These are phyloP conservation scores for Sporothrix brasiliensis DNA, from an alignment of 2,329 filamentous ascomycete genomes.

Conservation along the genomic window DNA sequence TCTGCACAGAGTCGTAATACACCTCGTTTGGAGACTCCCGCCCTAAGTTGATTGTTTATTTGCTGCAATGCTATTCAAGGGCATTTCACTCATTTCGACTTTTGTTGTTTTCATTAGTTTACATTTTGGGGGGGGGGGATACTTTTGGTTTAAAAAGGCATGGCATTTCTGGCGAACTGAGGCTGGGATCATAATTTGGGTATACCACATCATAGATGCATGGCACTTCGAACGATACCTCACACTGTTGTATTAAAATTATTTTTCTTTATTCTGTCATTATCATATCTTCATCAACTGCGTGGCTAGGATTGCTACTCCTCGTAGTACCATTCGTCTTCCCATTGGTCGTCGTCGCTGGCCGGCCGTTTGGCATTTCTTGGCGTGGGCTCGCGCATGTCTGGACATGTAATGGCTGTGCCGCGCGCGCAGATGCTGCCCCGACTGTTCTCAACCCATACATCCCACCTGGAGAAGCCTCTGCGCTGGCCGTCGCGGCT, in stretches of 20 bases:
- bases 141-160: conserved; percentile 14
- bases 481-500: conserved; percentile 44
- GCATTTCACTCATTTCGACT: neutral
- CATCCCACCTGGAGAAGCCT: conserved; percentile 54
- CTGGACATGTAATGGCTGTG: conserved; percentile 33
- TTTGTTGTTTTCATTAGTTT: neutral
- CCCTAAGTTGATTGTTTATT: neutral
- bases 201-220: conserved; percentile 25
- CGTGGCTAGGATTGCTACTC: neutral
- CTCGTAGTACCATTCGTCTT: conserved; percentile 25
- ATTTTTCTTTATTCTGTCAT: neutral
- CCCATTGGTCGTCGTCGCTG: conserved; percentile 9
- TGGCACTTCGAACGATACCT: conserved; percentile 27
- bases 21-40: neutral
- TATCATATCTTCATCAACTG: neutral
- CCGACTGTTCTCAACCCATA: conserved; percentile 66
- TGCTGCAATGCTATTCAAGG: neutral
- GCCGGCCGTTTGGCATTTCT: neutral
- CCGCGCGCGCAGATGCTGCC: conserved; percentile 68
- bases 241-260: conserved; percentile 22
- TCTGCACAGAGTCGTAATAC: conserved; percentile 31
- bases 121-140: neutral
- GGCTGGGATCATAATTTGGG: conserved; percentile 9
- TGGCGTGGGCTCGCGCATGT: neutral
- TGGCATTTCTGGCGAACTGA: conserved; percentile 28